phyloP scores from a whole-genome alignment of 148 eudicot species.

The Cornus florida region DNA sequence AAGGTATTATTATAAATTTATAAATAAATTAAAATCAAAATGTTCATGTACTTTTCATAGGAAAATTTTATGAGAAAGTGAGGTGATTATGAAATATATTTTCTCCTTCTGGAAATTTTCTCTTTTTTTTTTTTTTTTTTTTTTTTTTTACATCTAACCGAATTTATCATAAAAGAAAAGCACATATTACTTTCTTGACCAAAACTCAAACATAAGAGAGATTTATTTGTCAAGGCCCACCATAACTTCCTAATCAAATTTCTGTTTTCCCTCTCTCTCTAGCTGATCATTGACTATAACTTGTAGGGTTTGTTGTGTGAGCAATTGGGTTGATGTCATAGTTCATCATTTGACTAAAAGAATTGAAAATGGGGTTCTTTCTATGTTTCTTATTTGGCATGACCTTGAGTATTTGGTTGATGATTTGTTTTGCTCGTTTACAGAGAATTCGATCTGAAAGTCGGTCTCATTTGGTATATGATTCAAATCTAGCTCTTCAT shows the following conservation, averaged over 20 bases:
- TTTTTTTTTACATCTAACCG: too few species aligned
- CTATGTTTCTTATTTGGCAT: slow-evolving; percentile 54
- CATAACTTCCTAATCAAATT: slow-evolving; percentile 18
- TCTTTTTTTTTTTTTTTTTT: too few species aligned
- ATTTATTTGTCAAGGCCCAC: neutral
- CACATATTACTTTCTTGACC: neutral
- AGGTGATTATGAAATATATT: too few species aligned
- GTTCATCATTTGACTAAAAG: too few species aligned
- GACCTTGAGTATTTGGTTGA: slow-evolving; percentile 56
- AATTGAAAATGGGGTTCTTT: slow-evolving; percentile 68
- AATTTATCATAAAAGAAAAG: too few species aligned
- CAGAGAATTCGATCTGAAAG: slow-evolving; percentile 56
- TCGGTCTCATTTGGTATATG: slow-evolving; percentile 64
- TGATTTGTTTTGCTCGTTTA: slow-evolving; percentile 52
- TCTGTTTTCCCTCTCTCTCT: neutral
- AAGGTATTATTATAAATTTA: too few species aligned
- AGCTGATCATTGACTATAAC: neutral
- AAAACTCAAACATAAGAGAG: neutral
- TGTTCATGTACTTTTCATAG: too few species aligned
- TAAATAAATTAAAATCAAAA: too few species aligned
- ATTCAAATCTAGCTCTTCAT: slow-evolving; percentile 3
- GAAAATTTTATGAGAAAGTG: too few species aligned
- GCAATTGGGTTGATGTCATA: slow-evolving; percentile 3
- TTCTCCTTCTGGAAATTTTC: too few species aligned
- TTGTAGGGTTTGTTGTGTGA: slow-evolving; percentile 27